Conservation (phyloP, 805 yeast species). For the Yarrowia hollandica region DNA sequence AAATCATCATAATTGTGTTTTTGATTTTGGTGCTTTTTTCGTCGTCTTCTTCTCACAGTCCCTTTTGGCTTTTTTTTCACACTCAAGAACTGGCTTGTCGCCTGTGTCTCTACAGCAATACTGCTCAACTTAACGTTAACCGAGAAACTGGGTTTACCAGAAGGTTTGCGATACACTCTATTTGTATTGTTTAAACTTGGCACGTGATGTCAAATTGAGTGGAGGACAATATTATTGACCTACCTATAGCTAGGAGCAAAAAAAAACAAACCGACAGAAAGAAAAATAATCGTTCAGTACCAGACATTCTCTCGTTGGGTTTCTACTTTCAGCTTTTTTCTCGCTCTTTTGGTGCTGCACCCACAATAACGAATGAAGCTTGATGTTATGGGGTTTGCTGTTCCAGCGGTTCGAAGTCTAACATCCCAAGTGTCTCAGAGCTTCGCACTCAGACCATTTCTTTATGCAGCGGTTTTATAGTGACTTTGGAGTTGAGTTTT, state of each 20-base stretch:
- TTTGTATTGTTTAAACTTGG: background rate
- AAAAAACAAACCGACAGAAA: no score
- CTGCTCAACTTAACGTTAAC: background rate
- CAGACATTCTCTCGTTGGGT: no score
- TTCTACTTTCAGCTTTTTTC: no score
- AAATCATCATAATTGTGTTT: background rate
- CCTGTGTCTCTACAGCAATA: background rate
- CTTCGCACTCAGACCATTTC: constrained; percentile 4
- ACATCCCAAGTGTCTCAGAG: constrained; percentile 1
- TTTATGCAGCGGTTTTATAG: background rate
- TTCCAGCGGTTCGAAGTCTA: background rate
- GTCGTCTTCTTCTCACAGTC: no score
- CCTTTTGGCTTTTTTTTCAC: background rate
- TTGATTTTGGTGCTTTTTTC: background rate
- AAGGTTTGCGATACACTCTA: background rate
- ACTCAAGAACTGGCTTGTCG: background rate
- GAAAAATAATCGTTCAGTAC: no score
- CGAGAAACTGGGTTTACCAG: background rate
- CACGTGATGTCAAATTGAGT: no score
- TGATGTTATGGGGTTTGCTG: background rate
- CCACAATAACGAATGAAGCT: no score
- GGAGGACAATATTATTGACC: no score
- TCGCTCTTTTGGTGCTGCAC: no score
- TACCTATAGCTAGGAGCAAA: no score
- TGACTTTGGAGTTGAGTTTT: constrained; percentile 15